Evolutionary conservation across 768 basidiomycete species (phyloP), one percentile per base, ranked within the genome.

Genomic region (Lanmaoa pseudosensibilis): DNA sequence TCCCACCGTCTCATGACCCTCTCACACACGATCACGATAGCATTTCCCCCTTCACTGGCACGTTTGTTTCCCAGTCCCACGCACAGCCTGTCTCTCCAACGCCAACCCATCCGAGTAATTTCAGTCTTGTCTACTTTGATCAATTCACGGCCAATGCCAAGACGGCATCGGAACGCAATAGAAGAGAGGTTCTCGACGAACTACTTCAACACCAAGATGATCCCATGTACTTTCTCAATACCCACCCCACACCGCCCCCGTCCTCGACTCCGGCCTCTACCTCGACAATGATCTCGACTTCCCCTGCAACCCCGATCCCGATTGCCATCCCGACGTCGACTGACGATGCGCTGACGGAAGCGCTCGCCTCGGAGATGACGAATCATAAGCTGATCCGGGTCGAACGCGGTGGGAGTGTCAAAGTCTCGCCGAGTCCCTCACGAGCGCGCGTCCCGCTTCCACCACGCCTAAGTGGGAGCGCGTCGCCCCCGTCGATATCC

Each of bases 121-220:
- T 48, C 11, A 80, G 74, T 33, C 68, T 80, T 30, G 72, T 66
- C 34, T 89, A 88, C 68, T 87, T 88, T 65, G 84, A 83, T 54
- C 74, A 75, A 45, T 86, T 90, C 54, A 78, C 79, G 4, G 75
- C 81, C 47, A 78, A 77, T 34, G 86, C 88, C 12, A 84, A 78
- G 63, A 72, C 72, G 0, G 80, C 84, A 11, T 76, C 80, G 0
- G 81, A 83, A 49, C 75, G 74, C 38, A 83, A 78, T 48, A 75
- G 81, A 56, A 77, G 77, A 53, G 76, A 72, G 23, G 73, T 90
- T 6, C 73, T 90, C 47, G 81, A 86, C 44, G 88, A 91, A 65
- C 68, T 90, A 36, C 66, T 90, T 37, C 62, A 78, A 56, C 82
- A 87, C 56, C 81, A 90, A 69, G 85, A 88, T 49, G 87, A 90